Percentiles rank a stretch among this genome's conserved stretches.
These are phyloP conservation scores for Auriculariales sp. DNA, from an alignment of 768 basidiomycete genomes.

Conservation along the genomic window DNA sequence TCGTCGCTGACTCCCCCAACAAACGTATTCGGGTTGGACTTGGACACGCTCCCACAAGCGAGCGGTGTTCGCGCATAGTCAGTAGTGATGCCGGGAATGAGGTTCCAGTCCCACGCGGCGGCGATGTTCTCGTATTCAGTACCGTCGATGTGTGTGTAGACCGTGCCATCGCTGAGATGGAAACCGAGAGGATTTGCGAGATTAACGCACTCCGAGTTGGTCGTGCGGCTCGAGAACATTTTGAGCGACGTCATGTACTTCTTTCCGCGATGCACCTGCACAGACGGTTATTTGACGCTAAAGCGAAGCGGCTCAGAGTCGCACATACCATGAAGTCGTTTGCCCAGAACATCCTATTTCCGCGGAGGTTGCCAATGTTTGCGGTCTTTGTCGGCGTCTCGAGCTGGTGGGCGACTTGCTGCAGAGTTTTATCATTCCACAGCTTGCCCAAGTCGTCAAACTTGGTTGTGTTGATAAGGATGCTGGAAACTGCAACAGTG, in stretches of 20 bases:
- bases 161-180: slow-evolving; percentile 51
- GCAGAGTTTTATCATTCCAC: slow-evolving; percentile 33
- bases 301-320: neutral
- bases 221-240: slow-evolving; percentile 45
- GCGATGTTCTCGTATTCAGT: slow-evolving; percentile 62
- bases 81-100: slow-evolving; percentile 57
- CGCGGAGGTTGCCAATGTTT: slow-evolving; percentile 37
- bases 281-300: neutral
- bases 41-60: slow-evolving; percentile 26
- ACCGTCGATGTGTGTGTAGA: slow-evolving; percentile 49
- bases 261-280: slow-evolving; percentile 44
- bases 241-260: slow-evolving; percentile 46
- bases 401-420: slow-evolving; percentile 24
- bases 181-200: slow-evolving; percentile 21
- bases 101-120: slow-evolving; percentile 65
- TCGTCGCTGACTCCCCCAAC: slow-evolving; percentile 56
- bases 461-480: slow-evolving; percentile 42
- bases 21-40: slow-evolving; percentile 36
- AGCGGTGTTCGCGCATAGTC: slow-evolving; percentile 46
- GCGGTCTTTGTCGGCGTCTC: slow-evolving; percentile 24
- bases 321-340: slow-evolving; percentile 52
- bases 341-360: slow-evolving; percentile 50
- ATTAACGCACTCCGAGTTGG: slow-evolving; percentile 54
- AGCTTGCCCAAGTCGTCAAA: slow-evolving; percentile 32
- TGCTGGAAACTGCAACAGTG: slow-evolving; percentile 37